phyloP scores from a whole-genome alignment of 768 basidiomycete genomes.

The Agaricus bisporus region DNA sequence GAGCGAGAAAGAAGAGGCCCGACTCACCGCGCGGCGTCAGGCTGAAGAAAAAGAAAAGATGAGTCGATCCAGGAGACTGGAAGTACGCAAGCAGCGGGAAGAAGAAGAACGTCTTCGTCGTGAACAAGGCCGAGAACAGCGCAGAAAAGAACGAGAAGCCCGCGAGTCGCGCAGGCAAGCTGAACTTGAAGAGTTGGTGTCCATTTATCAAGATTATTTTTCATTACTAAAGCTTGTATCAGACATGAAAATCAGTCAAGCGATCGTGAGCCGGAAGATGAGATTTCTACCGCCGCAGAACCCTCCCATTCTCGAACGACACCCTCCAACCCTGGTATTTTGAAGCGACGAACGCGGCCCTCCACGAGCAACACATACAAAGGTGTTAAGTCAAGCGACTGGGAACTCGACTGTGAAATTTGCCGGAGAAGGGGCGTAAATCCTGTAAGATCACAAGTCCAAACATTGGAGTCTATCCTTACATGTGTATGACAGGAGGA shows the following conservation, averaged over 20 bases:
- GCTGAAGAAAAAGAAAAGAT: conserved; percentile 66
- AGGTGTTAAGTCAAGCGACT: conserved; percentile 57
- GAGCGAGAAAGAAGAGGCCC: conserved; percentile 69
- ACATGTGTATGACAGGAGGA: conserved; percentile 54
- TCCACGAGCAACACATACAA: conserved; percentile 18
- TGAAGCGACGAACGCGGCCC: background rate
- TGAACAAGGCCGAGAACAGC: conserved; percentile 56
- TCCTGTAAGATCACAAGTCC: conserved; percentile 37
- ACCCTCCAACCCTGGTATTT: background rate
- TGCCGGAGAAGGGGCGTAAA: conserved; percentile 71
- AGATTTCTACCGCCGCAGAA: background rate
- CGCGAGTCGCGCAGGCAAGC: conserved; percentile 26
- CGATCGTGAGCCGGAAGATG: background rate
- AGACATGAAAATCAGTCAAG: conserved; percentile 6
- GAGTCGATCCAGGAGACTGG: conserved; percentile 53
- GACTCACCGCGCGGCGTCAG: conserved; percentile 49
- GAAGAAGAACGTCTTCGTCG: conserved; percentile 46
- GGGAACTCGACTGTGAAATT: conserved; percentile 88
- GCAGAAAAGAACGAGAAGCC: conserved; percentile 43
- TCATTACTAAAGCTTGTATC: background rate
- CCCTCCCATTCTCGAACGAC: background rate
- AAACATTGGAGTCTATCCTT: background rate
- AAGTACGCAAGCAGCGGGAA: conserved; percentile 51
- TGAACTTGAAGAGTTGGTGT: conserved; percentile 15
- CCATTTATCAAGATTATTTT: background rate